Evolutionary conservation across 1,139 yeast genomes (phyloP), one percentile per base, ranked within the genome.

Genomic region (Hansenula lynferdii): DNA sequence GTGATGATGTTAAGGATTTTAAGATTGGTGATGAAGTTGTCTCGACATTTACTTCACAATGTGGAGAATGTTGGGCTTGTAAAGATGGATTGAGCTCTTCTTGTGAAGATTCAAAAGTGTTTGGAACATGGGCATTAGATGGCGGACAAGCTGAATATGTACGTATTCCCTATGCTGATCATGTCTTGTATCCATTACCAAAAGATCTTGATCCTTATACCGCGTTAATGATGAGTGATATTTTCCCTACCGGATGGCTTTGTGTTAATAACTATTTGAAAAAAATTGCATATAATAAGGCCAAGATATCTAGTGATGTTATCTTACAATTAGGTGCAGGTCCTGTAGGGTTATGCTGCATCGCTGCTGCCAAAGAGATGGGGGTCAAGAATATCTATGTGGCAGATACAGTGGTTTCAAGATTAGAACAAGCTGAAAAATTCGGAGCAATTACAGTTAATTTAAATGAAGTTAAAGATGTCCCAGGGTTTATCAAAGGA

Each of bases 381-480:
- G 95, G 95, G 12, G 95, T 87, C 4, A 77, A 75, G 41, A 87
- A 79, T 29, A 82, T 90, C 60, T 96, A 94, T 12, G 67, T 85
- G 34, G 90, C 95, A 3, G 86, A 96, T 3, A 69, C 85, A 6
- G 75, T 71, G 8, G 94, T 76, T 41, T 77, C 14, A 79, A 81
- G 84, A 56, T 64, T 81, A 47, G 56, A 62, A 21, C 49, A 69
- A 28, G 95, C 86, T 19, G 72, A 79, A 54, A 57, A 60, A 5
- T 67, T 75, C 32, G 97, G 97, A 27, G 96, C 96, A 51, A 84
- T 10, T 64, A 76, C 27, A 56, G 70, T 17, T 18, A 71, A 84
- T 34, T 72, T 68, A 19, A 70, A 66, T 11, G 69, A 71, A 43
- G 86, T 86, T 6, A 53, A 64, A 39, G 85, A 86, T 50, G 65